Evolutionary conservation across 257 asterid species (phyloP).

Genomic region (Ehretia macrophylla): DNA sequence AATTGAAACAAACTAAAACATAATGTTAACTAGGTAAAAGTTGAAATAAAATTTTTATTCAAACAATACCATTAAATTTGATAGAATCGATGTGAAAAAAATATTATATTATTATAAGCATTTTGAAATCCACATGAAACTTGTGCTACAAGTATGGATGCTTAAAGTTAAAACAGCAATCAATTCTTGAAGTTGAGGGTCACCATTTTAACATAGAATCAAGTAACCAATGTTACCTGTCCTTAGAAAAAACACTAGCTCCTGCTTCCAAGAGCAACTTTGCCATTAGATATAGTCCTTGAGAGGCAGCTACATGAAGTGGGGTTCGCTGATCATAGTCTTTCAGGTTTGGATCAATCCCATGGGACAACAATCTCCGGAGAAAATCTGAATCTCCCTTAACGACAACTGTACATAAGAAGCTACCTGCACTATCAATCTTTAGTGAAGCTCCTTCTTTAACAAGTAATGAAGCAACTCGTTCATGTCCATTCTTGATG

Average conservation of each 20-base stretch:
- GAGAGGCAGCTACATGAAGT: constrained; percentile 83
- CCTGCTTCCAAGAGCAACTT: constrained; percentile 83
- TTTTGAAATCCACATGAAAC: no score
- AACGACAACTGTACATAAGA: constrained; percentile 58
- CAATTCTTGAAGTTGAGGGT: no score
- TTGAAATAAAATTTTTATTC: no score
- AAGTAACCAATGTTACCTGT: constrained; percentile 45
- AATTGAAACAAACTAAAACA: no score
- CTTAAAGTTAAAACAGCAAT: no score
- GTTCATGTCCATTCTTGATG: constrained; percentile 73
- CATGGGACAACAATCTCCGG: constrained; percentile 51
- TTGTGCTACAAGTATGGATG: no score
- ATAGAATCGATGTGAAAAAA: no score
- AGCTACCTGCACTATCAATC: constrained; percentile 62
- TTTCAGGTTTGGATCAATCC: constrained; percentile 67
- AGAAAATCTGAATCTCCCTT: constrained; percentile 79
- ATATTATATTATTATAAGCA: no score
- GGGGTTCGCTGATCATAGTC: constrained; percentile 84
- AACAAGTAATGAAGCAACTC: constrained; percentile 54
- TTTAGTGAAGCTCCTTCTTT: constrained; percentile 63
- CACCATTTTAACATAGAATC: neutral
- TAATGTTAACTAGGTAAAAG: no score
- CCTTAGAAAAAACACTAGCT: constrained; percentile 71
- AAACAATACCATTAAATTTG: no score
- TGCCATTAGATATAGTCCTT: constrained; percentile 67